These are phyloP conservation scores for Drechslerella dactyloides DNA, from an alignment of 2,329 filamentous ascomycete species.

Conservation along the genomic window DNA sequence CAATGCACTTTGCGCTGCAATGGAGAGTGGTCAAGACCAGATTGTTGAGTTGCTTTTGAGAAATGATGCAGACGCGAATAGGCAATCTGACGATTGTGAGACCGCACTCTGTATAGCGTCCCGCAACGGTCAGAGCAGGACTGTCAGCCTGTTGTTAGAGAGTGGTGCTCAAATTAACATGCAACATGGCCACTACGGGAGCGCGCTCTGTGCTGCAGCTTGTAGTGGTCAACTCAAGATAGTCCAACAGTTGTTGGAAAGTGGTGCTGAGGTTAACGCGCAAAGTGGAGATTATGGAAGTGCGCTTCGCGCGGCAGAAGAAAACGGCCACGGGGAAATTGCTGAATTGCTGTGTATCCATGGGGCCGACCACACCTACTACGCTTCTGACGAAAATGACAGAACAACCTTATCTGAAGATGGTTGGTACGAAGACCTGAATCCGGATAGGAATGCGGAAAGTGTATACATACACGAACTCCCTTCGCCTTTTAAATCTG, in stretches of 20 bases:
- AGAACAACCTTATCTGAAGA: too few species aligned
- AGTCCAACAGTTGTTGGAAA: not conserved
- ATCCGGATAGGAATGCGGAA: too few species aligned
- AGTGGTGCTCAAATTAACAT: slow-evolving; percentile 46
- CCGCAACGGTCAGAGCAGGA: slow-evolving; percentile 37
- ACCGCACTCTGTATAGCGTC: slow-evolving; percentile 47
- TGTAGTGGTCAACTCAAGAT: not conserved
- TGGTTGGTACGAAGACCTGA: too few species aligned
- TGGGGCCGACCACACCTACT: too few species aligned
- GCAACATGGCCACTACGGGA: slow-evolving; percentile 32
- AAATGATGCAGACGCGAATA: slow-evolving; percentile 26
- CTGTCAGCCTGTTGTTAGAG: slow-evolving; percentile 43
- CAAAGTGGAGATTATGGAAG: not conserved
- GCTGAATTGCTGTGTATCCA: too few species aligned
- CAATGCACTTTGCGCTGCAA: not conserved
- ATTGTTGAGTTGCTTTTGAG: not conserved
- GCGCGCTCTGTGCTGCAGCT: slow-evolving; percentile 27
- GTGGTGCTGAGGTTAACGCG: not conserved
- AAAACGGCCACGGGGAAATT: too few species aligned
- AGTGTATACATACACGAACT: too few species aligned
- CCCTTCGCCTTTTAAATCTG: too few species aligned
- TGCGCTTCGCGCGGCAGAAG: not conserved
- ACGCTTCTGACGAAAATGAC: too few species aligned
- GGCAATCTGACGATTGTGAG: slow-evolving; percentile 18
- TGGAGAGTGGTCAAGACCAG: not conserved